A percentile compares a stretch with the other conserved stretches of the same genome.
phyloP scores from a whole-genome alignment of 139 green algal species.

The Zygnema cylindricum region DNA sequence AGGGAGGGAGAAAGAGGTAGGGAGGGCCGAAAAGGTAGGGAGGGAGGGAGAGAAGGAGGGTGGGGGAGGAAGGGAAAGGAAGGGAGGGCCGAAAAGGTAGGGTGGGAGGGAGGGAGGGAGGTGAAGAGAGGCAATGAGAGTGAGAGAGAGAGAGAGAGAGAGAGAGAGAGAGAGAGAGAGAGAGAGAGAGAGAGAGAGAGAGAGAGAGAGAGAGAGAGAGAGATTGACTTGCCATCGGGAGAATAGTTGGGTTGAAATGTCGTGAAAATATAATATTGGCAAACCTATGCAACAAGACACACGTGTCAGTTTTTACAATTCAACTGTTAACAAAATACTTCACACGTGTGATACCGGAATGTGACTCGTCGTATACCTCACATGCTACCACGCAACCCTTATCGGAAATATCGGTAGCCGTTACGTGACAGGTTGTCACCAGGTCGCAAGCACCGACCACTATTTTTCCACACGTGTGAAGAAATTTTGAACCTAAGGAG shows the following conservation, averaged over 20 bases:
- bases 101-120: neutral
- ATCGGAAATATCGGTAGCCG: no score
- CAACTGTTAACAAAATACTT: no score
- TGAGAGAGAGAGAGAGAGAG: neutral
- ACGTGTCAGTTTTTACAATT: no score
- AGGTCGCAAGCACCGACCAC: no score
- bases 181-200: neutral
- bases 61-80: neutral
- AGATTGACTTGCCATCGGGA: neutral
- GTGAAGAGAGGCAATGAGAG: neutral
- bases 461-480: no score
- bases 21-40: neutral
- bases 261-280: no score
- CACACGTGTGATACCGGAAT: no score
- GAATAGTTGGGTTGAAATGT: neutral
- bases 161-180: neutral
- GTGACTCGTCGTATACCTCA: no score
- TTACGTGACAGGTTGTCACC: no score
- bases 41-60: neutral
- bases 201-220: neutral
- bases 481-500: no score
- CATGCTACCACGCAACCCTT: no score
- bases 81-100: neutral
- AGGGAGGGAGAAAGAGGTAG: neutral
- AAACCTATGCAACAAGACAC: no score